Base-by-base conservation (phyloP, 257 asterid genomes). In the Apocynum venetum region DNA sequence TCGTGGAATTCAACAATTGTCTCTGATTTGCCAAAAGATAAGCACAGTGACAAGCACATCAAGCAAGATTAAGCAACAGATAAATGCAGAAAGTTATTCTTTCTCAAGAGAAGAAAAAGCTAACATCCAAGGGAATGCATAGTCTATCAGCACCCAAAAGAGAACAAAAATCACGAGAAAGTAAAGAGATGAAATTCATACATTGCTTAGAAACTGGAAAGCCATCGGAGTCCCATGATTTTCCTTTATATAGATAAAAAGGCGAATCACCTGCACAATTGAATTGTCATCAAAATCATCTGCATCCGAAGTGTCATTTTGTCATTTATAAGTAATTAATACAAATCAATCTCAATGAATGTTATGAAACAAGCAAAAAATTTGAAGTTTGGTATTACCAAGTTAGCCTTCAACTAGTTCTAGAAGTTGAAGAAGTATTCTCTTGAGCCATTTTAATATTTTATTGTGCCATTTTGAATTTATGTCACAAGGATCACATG, bases 141-240 rank as follows among this genome's bases (percentile, higher is more conserved):
- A n/a, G 59, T 44, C n/a, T n/a, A 47, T 51, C 15, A 2, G 38
- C 6, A 41, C 20, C 44, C 49, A 72, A 15, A 41, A 67, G 13
- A 66, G 12, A 67, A 40, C 8, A 4, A 40, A 5, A 41, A 64
- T 61, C 66, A 79, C 17, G 41, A 52, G 71, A 79, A 72, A 48
- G 43, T 73, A 63, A 75, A 82, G 80, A 81, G 78, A 84, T 57
- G 79, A 47, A 82, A 77, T 74, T 74, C 96, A 64, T 91, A 96
- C 99, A 60, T 93, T 96, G 89, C 96, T 89, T 88, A 96, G 71
- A 84, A 93, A 96, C 89, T 90, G 96, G 89, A 91, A 96, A 84
- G 98, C 97, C 83, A 74, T 79, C 79, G 84, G 83, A 69, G 84
- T 77, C 78, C 99, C 99, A 61, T 89, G 96, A 76, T 93, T 87